Evolutionary conservation across 495 filamentous ascomycete genomes (phyloP).

Genomic region (Penicillium simplicissimum): DNA sequence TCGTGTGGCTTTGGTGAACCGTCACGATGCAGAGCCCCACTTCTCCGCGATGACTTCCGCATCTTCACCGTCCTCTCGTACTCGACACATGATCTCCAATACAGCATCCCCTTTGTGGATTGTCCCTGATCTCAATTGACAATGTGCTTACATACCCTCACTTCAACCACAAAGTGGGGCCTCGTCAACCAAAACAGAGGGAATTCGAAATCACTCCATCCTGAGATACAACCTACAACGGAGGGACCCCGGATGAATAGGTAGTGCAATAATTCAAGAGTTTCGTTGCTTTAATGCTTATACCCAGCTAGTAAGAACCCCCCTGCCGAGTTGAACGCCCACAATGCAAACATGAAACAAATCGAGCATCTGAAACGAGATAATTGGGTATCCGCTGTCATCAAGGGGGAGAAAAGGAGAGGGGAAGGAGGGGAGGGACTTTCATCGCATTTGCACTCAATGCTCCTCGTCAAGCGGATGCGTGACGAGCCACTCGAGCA

Average conservation of each 20-base stretch:
- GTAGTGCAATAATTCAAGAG: not conserved
- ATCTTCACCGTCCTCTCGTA: too few species aligned
- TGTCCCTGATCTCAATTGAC: too few species aligned
- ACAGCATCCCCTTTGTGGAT: too few species aligned
- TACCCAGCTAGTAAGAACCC: not conserved
- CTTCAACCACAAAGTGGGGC: too few species aligned
- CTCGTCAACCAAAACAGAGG: too few species aligned
- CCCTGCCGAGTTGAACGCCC: not conserved
- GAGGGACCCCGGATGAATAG: too few species aligned
- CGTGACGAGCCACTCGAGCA: conserved; percentile 80
- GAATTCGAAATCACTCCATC: too few species aligned
- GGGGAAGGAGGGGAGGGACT: conserved; percentile 11
- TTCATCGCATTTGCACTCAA: conserved; percentile 9
- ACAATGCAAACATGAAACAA: not conserved
- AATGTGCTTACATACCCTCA: too few species aligned
- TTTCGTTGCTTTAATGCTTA: conserved; percentile 5
- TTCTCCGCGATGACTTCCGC: not conserved
- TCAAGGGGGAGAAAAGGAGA: not conserved
- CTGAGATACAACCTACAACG: not conserved
- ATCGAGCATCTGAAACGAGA: not conserved
- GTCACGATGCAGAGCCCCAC: not conserved
- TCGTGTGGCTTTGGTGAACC: not conserved
- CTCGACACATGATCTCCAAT: too few species aligned
- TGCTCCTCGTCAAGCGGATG: conserved; percentile 37
- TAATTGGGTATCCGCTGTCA: not conserved